phyloP scores from a whole-genome alignment of 441 rosid genomes.

The Pelargonium australe region DNA sequence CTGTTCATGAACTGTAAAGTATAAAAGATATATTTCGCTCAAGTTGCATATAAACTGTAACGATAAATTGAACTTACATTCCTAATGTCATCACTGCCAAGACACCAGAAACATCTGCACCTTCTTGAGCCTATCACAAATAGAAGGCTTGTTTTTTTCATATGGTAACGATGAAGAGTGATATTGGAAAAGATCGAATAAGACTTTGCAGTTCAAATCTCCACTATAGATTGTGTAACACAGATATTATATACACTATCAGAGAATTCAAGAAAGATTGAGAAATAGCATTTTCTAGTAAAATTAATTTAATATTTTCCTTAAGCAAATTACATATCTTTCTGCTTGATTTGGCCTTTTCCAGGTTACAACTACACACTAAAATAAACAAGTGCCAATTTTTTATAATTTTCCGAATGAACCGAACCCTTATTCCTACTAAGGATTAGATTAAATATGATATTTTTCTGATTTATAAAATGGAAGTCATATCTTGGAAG shows the following conservation, averaged over 20 bases:
- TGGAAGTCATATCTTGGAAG: not conserved
- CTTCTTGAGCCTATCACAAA: constrained; percentile 73
- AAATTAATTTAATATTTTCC: not conserved
- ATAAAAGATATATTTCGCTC: constrained; percentile 16
- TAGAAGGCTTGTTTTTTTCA: constrained; percentile 20
- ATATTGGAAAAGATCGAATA: not conserved
- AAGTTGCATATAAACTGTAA: constrained; percentile 14
- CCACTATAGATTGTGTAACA: not conserved
- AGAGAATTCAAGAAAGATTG: not conserved
- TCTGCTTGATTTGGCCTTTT: not conserved
- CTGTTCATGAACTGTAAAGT: constrained; percentile 35
- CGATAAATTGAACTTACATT: constrained; percentile 53
- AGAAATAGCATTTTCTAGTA: not conserved
- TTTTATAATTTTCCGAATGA: not conserved
- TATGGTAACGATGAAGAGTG: not conserved
- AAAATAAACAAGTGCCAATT: constrained; percentile 1
- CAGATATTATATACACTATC: not conserved
- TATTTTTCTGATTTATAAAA: not conserved
- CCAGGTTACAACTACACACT: constrained; percentile 8
- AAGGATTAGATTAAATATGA: not conserved
- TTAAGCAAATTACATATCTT: not conserved
- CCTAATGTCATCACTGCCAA: constrained; percentile 91
- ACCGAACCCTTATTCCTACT: not conserved
- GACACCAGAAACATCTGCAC: constrained; percentile 76
- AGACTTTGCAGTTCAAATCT: not conserved